Base-by-base conservation (phyloP, 331 rosid genomes). In the Acacia pycnantha region DNA sequence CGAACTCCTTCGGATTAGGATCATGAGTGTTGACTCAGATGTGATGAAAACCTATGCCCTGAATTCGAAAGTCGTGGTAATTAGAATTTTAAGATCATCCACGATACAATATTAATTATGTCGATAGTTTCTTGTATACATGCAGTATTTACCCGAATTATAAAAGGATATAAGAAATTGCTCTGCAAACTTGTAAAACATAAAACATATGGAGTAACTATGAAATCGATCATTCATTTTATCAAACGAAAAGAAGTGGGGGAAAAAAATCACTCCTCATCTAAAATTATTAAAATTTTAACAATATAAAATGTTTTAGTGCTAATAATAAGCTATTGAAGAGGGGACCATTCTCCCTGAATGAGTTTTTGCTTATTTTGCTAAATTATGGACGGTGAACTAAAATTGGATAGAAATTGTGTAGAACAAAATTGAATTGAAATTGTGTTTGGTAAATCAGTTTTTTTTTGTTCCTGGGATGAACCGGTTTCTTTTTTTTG, bases 1-100 rank as follows among this genome's bases (percentile, higher is more conserved):
- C 47, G 13, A 29, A 31, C 59, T 46, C 74, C 81, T 27, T 21
- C 21, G 26, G 24, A n/a, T 31, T n/a, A 77, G 81, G 81, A 77
- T 66, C 37, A 46, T 29, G 33, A 64, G 37, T 65, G 35, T 77
- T 64, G 73, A 46, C 73, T 77, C 35, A 24, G 14, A 26, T 44
- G 4, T 1, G 53, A 11, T 14, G 48, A 58, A 58, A 40, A 40
- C 41, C 33, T 16, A 18, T 29, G 47, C 47, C 19, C 4, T 51
- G 18, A 73, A 31, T 26, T 48, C 64, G 16, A 3, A 15, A 47
- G 27, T 48, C 22, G 9, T 24, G 41, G 8, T 24, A 35, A 44
- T 44, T 46, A 5, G 0, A 31, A 16, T 40, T 9, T 50, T 44
- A n/a, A 50, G 33, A 8, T 18, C 26, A 35, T 35, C 3, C 11